Conservation (phyloP, 2,329 filamentous ascomycete species). For the Xylariaceae sp. region DNA sequence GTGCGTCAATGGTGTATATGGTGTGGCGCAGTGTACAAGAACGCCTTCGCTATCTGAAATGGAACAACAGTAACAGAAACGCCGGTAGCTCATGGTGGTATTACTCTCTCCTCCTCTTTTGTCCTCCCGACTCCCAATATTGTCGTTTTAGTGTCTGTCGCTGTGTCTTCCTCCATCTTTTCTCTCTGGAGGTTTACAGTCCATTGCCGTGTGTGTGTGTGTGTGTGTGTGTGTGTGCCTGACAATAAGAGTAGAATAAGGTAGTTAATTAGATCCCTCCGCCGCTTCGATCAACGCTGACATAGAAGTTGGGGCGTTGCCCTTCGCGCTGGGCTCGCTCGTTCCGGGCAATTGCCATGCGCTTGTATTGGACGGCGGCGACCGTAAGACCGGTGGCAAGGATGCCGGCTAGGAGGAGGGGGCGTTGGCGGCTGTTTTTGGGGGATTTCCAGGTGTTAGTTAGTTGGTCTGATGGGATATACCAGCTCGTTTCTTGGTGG, state of each 20-base stretch:
- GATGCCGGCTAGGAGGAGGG: constrained; percentile 33
- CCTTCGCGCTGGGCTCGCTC: constrained; percentile 45
- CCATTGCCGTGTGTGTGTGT: too few species aligned
- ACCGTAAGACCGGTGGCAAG: constrained; percentile 39
- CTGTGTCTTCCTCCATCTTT: neutral
- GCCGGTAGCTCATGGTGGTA: too few species aligned
- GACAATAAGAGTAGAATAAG: too few species aligned
- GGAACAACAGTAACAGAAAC: too few species aligned
- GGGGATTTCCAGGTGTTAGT: constrained; percentile 2
- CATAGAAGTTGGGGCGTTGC: constrained; percentile 49
- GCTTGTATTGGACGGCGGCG: constrained; percentile 41
- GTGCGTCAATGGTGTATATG: too few species aligned
- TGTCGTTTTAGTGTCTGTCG: too few species aligned
- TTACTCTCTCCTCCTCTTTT: too few species aligned
- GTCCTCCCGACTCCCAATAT: too few species aligned
- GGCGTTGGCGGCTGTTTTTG: constrained; percentile 12
- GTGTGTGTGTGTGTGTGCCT: too few species aligned
- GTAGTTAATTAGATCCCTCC: constrained; percentile 36
- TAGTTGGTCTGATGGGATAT: neutral
- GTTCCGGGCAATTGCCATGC: constrained; percentile 19
- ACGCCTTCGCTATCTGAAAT: too few species aligned
- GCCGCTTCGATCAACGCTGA: constrained; percentile 60
- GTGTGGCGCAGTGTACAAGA: too few species aligned
- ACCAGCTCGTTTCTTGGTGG: neutral
- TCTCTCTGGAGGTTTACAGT: too few species aligned